phyloP scores from a whole-genome alignment of 768 basidiomycete genomes.

The Dioszegia crocea region DNA sequence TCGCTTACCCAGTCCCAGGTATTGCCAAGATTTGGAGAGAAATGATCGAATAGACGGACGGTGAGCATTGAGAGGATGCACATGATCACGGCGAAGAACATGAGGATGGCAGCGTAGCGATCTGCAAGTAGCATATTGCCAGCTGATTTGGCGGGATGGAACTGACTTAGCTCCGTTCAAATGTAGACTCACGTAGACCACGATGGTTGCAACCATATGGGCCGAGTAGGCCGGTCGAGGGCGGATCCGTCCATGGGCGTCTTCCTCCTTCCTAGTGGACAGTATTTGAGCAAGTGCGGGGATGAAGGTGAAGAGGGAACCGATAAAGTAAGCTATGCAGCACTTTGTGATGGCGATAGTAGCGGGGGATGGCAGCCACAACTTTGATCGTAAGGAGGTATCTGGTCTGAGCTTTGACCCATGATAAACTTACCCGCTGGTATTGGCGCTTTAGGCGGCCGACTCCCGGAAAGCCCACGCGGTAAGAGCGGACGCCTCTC shows the following conservation, averaged over 20 bases:
- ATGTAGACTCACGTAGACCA: constrained; percentile 60
- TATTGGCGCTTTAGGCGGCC: neutral
- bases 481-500: neutral
- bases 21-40: constrained; percentile 35
- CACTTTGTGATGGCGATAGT: constrained; percentile 67
- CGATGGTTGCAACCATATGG: constrained; percentile 80
- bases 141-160: constrained; percentile 86
- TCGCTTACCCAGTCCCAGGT: constrained; percentile 42
- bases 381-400: neutral
- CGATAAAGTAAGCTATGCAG: constrained; percentile 81
- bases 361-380: constrained; percentile 29
- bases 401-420: neutral
- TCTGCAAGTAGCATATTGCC: constrained; percentile 92
- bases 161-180: constrained; percentile 56
- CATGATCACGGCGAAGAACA: constrained; percentile 65
- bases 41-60: constrained; percentile 70
- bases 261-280: constrained; percentile 56
- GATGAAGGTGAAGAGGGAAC: constrained; percentile 86
- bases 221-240: constrained; percentile 66
- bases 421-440: neutral
- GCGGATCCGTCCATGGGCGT: constrained; percentile 40
- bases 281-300: constrained; percentile 61
- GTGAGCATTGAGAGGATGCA: constrained; percentile 71
- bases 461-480: neutral
- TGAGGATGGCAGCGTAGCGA: constrained; percentile 61